Evolutionary conservation across 2,329 filamentous ascomycete genomes (phyloP), one percentile per base, ranked within the genome.

Genomic region (Coniochaeta sp.): DNA sequence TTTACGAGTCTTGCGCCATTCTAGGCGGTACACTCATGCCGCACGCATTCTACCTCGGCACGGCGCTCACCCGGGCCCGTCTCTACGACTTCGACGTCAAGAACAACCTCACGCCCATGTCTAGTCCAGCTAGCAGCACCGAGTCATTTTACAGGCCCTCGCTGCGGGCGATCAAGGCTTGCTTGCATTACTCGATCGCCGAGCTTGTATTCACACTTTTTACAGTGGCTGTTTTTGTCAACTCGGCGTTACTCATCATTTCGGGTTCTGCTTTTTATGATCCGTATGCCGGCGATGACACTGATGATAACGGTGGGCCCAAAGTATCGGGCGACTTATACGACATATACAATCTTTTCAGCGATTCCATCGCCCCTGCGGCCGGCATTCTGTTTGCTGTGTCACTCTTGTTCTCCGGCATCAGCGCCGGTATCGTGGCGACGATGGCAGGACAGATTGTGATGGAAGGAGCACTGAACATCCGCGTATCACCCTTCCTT

Each of bases 221-320:
- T 70, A 89, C 88, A 0, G 91, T 92, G 70, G 89, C 89, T 0
- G 79, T 92, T 5, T 93, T 93, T 67, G 88, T 92, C 64, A 93
- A 93, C 74, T 89, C 85, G 59, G 81, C 89, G 9, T 91, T 93
- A 66, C 79, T 93, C 19, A 90, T 92, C 64, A 87, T 91, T 17
- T 86, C 91, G 0, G 91, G 90, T 24, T 87, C 89, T 0, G 81
- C 96, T 0, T 90, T 87, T 67, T 75, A 81, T 8, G 81, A 81
- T 40, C 70, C 79, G 6, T 56, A 58, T 11, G n/a, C 43, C 24
- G 58, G 52, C 1, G 58, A 60, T 6, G 59, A 61, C 33, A 52
- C 50, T 0, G 79, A 81, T 1, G 87, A 88, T 1, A 76, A 79
- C 12, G 77, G 85, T 44, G 89, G 89, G 3, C 31, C 56, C 26